phyloP scores from a whole-genome alignment of 1,284 basidiomycete genomes.

The Meripilus lineatus region DNA sequence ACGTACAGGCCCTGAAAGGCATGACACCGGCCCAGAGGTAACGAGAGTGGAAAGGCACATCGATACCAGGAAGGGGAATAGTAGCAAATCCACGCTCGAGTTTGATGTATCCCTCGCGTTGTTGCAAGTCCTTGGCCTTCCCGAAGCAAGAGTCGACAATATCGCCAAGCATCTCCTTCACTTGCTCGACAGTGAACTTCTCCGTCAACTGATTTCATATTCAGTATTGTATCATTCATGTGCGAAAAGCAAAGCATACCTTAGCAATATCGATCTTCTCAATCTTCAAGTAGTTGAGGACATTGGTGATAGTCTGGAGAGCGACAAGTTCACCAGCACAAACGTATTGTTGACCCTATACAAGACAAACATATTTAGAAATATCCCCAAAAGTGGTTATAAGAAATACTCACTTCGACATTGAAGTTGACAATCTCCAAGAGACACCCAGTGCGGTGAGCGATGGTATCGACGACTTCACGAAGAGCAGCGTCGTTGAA shows the following conservation, averaged over 20 bases:
- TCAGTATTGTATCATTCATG: too few species aligned
- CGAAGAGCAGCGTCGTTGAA: constrained; percentile 92
- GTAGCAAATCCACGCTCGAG: constrained; percentile 96
- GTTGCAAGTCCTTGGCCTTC: constrained; percentile 76
- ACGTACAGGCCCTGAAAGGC: constrained; percentile 90
- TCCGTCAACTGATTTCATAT: constrained; percentile 64
- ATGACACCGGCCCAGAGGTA: constrained; percentile 99
- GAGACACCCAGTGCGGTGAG: constrained; percentile 71
- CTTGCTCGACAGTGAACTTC: constrained; percentile 79
- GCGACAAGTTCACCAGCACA: constrained; percentile 95
- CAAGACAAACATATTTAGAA: constrained; percentile 6
- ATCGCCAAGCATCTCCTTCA: constrained; percentile 87
- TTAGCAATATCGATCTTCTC: constrained; percentile 96
- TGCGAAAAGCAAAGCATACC: constrained; percentile 44
- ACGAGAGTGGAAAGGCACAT: constrained; percentile 98
- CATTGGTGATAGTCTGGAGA: constrained; percentile 91
- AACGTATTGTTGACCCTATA: constrained; percentile 92
- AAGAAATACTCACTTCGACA: constrained; percentile 67
- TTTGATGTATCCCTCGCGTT: constrained; percentile 84
- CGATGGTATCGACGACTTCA: constrained; percentile 92
- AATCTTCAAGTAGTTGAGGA: constrained; percentile 94
- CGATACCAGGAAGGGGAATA: constrained; percentile 95
- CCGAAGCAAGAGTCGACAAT: constrained; percentile 86
- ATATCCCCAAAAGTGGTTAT: constrained; percentile 1
- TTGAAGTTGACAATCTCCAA: constrained; percentile 98